Evolutionary conservation across 371 early-diverging fungal species (phyloP).

Genomic region (Paraphysoderma sedebokerense): DNA sequence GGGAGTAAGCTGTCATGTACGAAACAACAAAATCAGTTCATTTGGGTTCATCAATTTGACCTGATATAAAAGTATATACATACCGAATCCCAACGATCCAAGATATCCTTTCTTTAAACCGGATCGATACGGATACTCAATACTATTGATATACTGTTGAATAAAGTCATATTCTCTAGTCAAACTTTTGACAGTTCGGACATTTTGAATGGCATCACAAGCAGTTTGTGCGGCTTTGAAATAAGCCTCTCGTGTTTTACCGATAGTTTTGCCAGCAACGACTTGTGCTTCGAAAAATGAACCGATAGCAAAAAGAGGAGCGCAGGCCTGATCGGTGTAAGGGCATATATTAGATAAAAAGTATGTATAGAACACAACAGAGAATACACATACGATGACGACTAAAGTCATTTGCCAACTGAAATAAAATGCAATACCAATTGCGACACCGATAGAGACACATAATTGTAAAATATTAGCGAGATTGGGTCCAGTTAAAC

Average conservation of each 20-base stretch:
- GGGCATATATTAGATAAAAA: conserved; percentile 7
- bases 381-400: not conserved
- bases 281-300: not conserved
- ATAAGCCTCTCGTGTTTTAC: conserved; percentile 43
- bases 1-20: no score
- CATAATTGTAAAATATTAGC: not conserved
- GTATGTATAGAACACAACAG: not conserved
- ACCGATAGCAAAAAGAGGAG: no score
- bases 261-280: conserved; percentile 23
- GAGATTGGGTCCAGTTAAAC: not conserved
- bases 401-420: not conserved
- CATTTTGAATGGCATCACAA: conserved; percentile 66
- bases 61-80: no score
- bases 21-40: no score
- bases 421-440: not conserved
- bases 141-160: conserved; percentile 30
- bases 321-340: conserved; percentile 2
- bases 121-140: conserved; percentile 39
- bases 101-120: conserved; percentile 34
- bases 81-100: conserved; percentile 43
- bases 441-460: not conserved
- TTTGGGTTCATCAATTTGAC: no score
- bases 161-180: conserved; percentile 55
- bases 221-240: conserved; percentile 53
- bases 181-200: conserved; percentile 74